These are phyloP conservation scores for Perkinsus olseni DNA, from an alignment of 169 alveolate species.

Conservation along the genomic window DNA sequence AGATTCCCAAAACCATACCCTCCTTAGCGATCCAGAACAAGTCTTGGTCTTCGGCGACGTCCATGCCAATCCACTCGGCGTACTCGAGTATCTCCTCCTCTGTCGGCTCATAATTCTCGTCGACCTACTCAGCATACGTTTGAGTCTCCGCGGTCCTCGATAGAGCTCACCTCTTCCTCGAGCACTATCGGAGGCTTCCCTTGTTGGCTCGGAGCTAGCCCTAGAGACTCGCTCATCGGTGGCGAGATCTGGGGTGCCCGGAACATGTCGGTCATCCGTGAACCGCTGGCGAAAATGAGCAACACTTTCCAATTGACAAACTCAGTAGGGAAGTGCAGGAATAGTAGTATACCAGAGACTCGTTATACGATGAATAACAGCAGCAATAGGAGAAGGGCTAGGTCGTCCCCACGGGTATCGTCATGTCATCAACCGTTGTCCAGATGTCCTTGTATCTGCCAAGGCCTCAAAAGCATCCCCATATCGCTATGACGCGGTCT, in stretches of 20 bases:
- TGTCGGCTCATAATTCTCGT: constrained; percentile 68
- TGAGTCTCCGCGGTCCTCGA: not conserved
- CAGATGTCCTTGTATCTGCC: not conserved
- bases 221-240: not conserved
- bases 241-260: not conserved
- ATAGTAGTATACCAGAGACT: not conserved
- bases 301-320: not conserved
- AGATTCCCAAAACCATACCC: constrained; percentile 2
- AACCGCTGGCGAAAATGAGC: not conserved
- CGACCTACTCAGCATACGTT: constrained; percentile 53
- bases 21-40: constrained; percentile 63
- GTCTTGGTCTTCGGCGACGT: constrained; percentile 46
- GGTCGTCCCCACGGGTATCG: not conserved
- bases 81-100: constrained; percentile 69
- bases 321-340: not conserved
- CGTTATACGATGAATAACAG: not conserved
- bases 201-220: not conserved
- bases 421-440: not conserved
- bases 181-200: not conserved
- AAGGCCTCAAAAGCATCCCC: not conserved
- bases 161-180: not conserved
- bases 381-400: not conserved
- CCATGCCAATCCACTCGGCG: constrained; percentile 76
- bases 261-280: not conserved
- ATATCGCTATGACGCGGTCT: not conserved